Conservation (phyloP, 2,329 filamentous ascomycete species). For the Sporothrix mexicana region DNA sequence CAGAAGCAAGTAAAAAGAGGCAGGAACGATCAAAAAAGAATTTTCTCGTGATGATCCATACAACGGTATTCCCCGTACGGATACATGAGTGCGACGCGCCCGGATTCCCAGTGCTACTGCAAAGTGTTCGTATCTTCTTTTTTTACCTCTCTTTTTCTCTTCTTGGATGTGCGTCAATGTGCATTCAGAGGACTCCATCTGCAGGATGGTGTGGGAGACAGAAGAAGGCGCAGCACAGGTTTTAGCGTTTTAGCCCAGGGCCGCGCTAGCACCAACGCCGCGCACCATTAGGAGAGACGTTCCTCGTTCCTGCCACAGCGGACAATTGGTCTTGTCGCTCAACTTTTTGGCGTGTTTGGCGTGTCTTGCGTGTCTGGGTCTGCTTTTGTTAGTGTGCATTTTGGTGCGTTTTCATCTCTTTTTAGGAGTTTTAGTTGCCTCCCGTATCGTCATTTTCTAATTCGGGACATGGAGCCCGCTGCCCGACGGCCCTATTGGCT, state of each 20-base stretch:
- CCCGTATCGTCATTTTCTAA: slow-evolving; percentile 45
- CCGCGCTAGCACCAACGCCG: slow-evolving; percentile 23
- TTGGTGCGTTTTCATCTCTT: background rate
- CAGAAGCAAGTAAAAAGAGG: slow-evolving; percentile 45
- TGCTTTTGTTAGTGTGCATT: background rate
- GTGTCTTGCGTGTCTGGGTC: too few species aligned
- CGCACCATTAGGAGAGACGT: background rate
- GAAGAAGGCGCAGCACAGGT: slow-evolving; percentile 45
- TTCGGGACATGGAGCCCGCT: slow-evolving; percentile 42
- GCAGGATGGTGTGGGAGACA: slow-evolving; percentile 37
- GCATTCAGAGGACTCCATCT: slow-evolving; percentile 33
- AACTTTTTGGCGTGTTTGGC: too few species aligned
- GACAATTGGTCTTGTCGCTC: background rate
- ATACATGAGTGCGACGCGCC: background rate
- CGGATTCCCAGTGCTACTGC: slow-evolving; percentile 4
- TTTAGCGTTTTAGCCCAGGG: background rate
- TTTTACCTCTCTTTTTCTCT: background rate
- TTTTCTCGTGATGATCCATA: background rate
- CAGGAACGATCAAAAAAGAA: slow-evolving; percentile 34
- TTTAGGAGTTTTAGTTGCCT: background rate
- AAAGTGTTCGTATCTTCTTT: slow-evolving; percentile 19
- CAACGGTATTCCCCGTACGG: background rate
- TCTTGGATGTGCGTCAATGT: background rate
- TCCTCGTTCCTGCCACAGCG: slow-evolving; percentile 17
- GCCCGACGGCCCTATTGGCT: slow-evolving; percentile 35